Evolutionary conservation across 2,329 filamentous ascomycete species (phyloP), one percentile per base, ranked within the genome.

Genomic region (Trichoderma polysporum): DNA sequence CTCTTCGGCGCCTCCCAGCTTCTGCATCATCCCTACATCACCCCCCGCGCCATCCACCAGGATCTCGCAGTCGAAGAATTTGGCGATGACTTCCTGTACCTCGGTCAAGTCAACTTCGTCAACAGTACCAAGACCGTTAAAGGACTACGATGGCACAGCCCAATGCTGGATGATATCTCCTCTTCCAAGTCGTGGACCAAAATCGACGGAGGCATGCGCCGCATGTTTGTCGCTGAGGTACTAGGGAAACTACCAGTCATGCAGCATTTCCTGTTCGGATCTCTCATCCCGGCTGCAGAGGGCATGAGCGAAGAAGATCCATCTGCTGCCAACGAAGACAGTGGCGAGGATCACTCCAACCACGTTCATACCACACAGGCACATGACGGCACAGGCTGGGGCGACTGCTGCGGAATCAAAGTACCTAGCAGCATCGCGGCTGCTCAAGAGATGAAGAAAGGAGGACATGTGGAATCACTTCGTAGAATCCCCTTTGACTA

Each of bases 81-180:
- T 73, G 87, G 88, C 15, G 81, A 85, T 66, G 92, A 97, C 66
- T 99, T 90, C 74, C 81, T 99, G 66, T 99, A 99, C 74, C 87
- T 99, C 0, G 91, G 94, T 61, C 95, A 98, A 79, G 92, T 99
- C 29, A 86, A 86, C 60, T 99, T 97, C 79, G 94, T 99, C 67
- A 97, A 98, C 79, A 92, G 89, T 72, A 96, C 97, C 67, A 99
- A 99, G 83, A 97, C 93, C 1, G 94, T 97, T 67, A 93, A 96
- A 74, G 94, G 94, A 1, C 81, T 99, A 68, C 87, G 95, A 52
- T 99, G 95, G 95, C 96, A 99, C 75, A 94, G 90, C 70, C 95
- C 96, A 3, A 98, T 99, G 96, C 87, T 99, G 19, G 95, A 99
- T 76, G 95, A 99, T 77, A 99, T 99, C 70, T 95, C 91, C 3